A percentile compares a stretch with the other conserved stretches of the same genome.
These are phyloP conservation scores for Colletotrichum karsti DNA, from an alignment of 2,329 filamentous ascomycete species.

Conservation along the genomic window DNA sequence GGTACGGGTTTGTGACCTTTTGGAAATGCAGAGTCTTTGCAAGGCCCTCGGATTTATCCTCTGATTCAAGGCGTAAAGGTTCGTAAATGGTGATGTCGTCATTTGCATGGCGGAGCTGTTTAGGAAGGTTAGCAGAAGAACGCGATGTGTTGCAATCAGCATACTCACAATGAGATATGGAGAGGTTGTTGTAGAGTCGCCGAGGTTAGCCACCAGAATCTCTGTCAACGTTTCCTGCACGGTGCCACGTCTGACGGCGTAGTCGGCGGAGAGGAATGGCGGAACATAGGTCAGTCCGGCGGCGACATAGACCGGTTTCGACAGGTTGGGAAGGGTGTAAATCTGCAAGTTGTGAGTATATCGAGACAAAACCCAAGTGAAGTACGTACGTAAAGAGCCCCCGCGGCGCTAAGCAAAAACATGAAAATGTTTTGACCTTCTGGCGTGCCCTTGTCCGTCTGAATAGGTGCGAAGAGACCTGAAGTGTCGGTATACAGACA, in stretches of 20 bases:
- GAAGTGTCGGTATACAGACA: conserved; percentile 80
- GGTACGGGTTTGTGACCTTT: conserved; percentile 74
- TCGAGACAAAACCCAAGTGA: too few relatives aligned
- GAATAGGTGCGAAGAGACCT: conserved; percentile 59
- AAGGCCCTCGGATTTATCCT: conserved; percentile 50
- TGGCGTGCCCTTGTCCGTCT: conserved; percentile 48
- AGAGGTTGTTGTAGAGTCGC: conserved; percentile 73
- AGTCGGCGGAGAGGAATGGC: conserved; percentile 77
- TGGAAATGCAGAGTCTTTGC: conserved; percentile 74
- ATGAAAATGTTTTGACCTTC: conserved; percentile 67
- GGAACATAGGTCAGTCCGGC: conserved; percentile 83
- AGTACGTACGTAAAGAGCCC: conserved; percentile 74
- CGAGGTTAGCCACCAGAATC: conserved; percentile 84
- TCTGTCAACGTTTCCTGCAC: conserved; percentile 80
- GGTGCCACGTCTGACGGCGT: conserved; percentile 73
- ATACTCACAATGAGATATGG: conserved; percentile 83
- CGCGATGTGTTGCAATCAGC: neutral
- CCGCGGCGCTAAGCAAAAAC: conserved; percentile 80
- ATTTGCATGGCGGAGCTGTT: conserved; percentile 76
- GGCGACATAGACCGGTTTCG: conserved; percentile 75
- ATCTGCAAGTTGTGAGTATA: conserved; percentile 59
- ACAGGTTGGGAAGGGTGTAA: conserved; percentile 79
- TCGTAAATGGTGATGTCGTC: conserved; percentile 91
- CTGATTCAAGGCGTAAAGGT: conserved; percentile 67
- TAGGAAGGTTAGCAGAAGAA: conserved; percentile 2